These are phyloP conservation scores for Isoetes taiwanensis DNA, from an alignment of 75 land plant species.

Conservation along the genomic window DNA sequence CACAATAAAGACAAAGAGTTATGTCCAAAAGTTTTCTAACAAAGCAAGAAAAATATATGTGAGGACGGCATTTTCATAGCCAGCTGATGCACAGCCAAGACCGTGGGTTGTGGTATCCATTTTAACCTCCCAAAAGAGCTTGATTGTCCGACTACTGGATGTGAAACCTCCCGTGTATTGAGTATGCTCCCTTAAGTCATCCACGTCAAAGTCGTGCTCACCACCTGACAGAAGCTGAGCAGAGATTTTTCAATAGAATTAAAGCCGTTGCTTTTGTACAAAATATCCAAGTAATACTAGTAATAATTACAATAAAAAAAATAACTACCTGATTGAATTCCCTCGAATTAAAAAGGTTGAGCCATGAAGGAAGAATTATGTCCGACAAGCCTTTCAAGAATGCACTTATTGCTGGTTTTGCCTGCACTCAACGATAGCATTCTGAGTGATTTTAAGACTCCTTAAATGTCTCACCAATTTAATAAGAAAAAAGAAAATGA, in stretches of 20 bases:
- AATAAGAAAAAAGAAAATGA: too few relatives aligned
- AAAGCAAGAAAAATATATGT: neutral
- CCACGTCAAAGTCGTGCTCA: slow-evolving; percentile 76
- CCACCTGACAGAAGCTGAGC: slow-evolving; percentile 91
- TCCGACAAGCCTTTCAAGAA: slow-evolving; percentile 68
- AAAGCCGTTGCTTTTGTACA: neutral
- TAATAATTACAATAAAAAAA: neutral
- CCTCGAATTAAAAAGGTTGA: slow-evolving; percentile 77
- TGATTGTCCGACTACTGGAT: slow-evolving; percentile 71
- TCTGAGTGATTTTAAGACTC: too few relatives aligned
- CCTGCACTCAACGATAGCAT: slow-evolving; percentile 31
- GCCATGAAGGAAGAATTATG: slow-evolving; percentile 79
- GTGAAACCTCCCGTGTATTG: slow-evolving; percentile 83
- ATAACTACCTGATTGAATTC: slow-evolving; percentile 85
- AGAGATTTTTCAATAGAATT: neutral
- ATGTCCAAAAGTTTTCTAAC: too few relatives aligned
- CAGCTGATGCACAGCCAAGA: neutral
- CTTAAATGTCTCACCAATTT: too few relatives aligned
- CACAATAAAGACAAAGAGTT: too few relatives aligned
- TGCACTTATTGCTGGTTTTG: slow-evolving; percentile 70
- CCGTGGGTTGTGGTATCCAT: neutral
- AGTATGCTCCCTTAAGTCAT: slow-evolving; percentile 64
- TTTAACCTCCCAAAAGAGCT: slow-evolving; percentile 87
- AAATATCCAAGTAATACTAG: slow-evolving; percentile 4
- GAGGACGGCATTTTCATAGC: slow-evolving; percentile 4